These are phyloP conservation scores for Tolypocladium sp. DNA, from an alignment of 2,329 filamentous ascomycete genomes.

Conservation along the genomic window DNA sequence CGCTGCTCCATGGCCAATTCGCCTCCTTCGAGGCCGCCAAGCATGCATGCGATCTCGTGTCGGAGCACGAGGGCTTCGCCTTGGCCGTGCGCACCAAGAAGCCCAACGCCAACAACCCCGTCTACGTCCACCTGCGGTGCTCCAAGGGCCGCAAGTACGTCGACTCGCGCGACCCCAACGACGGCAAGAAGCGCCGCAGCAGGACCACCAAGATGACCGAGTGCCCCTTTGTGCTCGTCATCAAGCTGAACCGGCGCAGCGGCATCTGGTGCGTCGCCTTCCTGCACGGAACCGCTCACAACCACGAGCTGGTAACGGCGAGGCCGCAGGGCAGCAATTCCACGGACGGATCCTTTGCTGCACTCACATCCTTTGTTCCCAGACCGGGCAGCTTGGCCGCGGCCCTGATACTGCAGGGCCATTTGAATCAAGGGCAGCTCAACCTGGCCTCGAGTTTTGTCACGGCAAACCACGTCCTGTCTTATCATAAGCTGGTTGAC, in stretches of 20 bases:
- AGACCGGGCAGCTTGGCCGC: no score
- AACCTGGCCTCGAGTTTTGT: no score
- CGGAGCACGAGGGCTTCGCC: neutral
- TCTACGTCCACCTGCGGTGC: neutral
- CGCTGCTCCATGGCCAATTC: neutral
- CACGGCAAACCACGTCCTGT: no score
- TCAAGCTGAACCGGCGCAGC: neutral
- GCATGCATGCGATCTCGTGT: neutral
- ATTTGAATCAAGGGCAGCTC: no score
- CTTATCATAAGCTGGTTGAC: no score
- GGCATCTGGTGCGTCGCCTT: neutral
- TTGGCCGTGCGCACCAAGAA: neutral
- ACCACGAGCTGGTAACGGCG: neutral
- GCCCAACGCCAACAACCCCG: neutral
- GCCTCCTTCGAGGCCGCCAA: neutral
- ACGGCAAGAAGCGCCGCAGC: neutral
- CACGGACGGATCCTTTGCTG: no score
- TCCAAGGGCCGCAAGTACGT: neutral
- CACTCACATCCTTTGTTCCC: no score
- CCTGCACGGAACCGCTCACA: neutral
- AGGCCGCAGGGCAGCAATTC: no score
- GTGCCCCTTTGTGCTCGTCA: neutral
- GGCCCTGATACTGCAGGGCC: no score
- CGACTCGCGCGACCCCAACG: no score
- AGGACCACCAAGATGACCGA: neutral